A percentile compares a stretch with the other conserved stretches of the same genome.
phyloP scores from a whole-genome alignment of 73 alveolate species.

The Symbiodinium pilosum region DNA sequence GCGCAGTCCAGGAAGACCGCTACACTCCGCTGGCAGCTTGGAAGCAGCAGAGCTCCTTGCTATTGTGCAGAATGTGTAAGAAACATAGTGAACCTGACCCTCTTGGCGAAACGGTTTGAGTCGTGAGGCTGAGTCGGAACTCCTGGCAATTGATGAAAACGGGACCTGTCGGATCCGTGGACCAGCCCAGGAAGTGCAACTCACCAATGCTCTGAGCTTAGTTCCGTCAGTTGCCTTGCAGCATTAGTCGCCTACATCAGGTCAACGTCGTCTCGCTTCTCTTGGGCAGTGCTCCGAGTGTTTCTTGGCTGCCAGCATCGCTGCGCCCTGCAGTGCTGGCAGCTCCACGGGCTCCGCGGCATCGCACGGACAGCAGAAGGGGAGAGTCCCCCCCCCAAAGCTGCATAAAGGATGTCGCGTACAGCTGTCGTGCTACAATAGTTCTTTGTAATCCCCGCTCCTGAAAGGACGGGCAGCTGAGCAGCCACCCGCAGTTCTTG shows the following conservation, averaged over 20 bases:
- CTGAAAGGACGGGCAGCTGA: conserved; percentile 58
- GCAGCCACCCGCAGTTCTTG: conserved; percentile 78
- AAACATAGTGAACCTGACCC: too few species aligned
- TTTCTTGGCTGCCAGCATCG: conserved; percentile 10
- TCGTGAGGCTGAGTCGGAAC: conserved; percentile 34
- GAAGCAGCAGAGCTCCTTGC: background rate
- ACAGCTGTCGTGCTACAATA: too few species aligned
- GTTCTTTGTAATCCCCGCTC: too few species aligned
- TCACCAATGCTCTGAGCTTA: background rate
- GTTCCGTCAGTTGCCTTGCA: background rate
- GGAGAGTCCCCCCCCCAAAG: too few species aligned
- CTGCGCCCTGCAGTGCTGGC: conserved; percentile 24
- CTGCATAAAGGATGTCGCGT: too few species aligned
- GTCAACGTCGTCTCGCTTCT: conserved; percentile 56
- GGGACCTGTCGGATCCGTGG: conserved; percentile 45
- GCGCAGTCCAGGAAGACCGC: conserved; percentile 17
- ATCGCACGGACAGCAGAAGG: conserved; percentile 39
- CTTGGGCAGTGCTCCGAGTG: conserved; percentile 31
- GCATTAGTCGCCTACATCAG: background rate
- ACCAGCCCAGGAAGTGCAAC: background rate
- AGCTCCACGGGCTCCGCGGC: conserved; percentile 20
- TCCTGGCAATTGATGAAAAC: conserved; percentile 18
- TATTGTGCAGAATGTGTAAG: background rate
- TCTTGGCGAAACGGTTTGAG: background rate
- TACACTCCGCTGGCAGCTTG: conserved; percentile 11